Percentiles rank a stretch among this genome's conserved stretches.
Conservation (phyloP, 1,284 basidiomycete species). For the Ceratobasidium sp. region DNA sequence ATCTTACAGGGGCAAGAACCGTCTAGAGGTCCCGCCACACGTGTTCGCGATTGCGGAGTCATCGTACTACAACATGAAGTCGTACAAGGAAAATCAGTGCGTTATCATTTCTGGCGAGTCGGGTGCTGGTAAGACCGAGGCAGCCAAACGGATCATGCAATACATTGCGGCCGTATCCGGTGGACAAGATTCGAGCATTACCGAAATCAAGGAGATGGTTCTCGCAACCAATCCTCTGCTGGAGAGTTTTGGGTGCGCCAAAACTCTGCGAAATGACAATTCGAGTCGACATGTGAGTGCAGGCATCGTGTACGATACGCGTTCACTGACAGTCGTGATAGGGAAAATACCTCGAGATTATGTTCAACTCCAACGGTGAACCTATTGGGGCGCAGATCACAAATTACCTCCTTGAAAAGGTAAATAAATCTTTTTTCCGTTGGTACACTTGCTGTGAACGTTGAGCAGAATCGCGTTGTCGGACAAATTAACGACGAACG, state of each 20-base stretch:
- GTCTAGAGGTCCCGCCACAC: constrained; percentile 97
- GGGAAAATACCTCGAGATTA: constrained; percentile 99
- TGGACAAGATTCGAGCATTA: constrained; percentile 83
- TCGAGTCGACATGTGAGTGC: constrained; percentile 91
- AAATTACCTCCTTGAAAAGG: constrained; percentile 97
- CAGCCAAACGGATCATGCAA: constrained; percentile 99
- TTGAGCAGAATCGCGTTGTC: constrained; percentile 80
- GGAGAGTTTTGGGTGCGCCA: constrained; percentile 99
- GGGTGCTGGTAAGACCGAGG: constrained; percentile 96
- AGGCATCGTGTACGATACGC: too few species aligned
- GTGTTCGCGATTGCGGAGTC: constrained; percentile 98
- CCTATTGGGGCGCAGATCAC: constrained; percentile 98
- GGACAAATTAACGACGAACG: constrained; percentile 97
- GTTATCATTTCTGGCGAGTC: constrained; percentile 99
- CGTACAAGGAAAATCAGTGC: constrained; percentile 99
- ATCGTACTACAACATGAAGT: constrained; percentile 99
- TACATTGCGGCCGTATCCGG: constrained; percentile 98
- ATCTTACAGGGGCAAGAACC: constrained; percentile 95
- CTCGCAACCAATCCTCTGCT: constrained; percentile 97
- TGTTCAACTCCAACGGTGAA: constrained; percentile 93
- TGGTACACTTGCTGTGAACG: neutral
- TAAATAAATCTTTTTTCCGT: constrained; percentile 41
- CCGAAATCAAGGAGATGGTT: constrained; percentile 99
- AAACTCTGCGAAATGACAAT: constrained; percentile 98
- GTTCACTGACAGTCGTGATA: constrained; percentile 48